Conservation (phyloP, 805 yeast species). For the Clavispora phyllophila region DNA sequence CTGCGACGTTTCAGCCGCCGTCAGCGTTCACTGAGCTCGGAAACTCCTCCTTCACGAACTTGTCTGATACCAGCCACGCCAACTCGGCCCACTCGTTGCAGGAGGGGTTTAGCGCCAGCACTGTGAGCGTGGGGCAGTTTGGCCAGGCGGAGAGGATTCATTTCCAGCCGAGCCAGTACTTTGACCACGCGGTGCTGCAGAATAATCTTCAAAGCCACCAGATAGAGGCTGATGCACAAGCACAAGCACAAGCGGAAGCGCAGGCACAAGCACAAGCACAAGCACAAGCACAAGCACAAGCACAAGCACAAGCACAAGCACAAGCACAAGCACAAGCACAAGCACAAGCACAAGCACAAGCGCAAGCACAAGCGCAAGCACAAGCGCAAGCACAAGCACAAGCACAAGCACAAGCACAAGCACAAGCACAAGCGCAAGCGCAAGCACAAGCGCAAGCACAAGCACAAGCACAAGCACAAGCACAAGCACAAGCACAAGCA, state of each 20-base stretch:
- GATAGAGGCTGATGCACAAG: background rate
- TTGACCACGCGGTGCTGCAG: background rate
- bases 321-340: no score
- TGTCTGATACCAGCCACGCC: constrained; percentile 29
- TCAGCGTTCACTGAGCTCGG: constrained; percentile 36
- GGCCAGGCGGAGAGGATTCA: background rate
- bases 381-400: background rate
- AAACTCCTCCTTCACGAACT: constrained; percentile 35
- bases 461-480: background rate
- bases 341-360: no score
- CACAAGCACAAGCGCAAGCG: no score
- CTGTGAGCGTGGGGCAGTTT: background rate
- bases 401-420: background rate
- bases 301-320: background rate
- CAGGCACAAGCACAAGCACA: background rate
- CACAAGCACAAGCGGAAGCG: background rate
- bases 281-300: background rate
- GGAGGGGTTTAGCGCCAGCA: background rate
- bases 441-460: background rate
- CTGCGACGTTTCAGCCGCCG: constrained; percentile 36
- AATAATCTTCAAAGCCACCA: background rate
- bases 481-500: background rate
- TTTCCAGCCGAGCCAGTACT: background rate
- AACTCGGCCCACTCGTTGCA: constrained; percentile 19
- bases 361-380: background rate